These are phyloP conservation scores for Saturnispora hagleri DNA, from an alignment of 805 yeast genomes.

Conservation along the genomic window DNA sequence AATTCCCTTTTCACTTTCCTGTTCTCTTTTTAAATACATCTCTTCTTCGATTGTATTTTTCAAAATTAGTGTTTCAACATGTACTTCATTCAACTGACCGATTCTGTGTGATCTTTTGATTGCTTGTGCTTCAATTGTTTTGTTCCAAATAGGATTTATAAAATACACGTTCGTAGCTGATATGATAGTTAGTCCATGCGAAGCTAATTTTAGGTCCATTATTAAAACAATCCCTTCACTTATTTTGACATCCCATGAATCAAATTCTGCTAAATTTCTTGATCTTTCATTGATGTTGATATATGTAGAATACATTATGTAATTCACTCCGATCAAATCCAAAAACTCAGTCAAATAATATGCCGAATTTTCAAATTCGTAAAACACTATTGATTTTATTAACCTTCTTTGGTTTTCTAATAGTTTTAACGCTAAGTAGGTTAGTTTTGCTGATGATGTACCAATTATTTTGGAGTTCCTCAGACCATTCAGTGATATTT, in stretches of 20 bases:
- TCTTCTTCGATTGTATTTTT: conserved; percentile 60
- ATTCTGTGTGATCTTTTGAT: conserved; percentile 71
- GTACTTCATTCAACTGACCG: conserved; percentile 55
- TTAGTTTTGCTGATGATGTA: conserved; percentile 53
- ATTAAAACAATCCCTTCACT: conserved; percentile 46
- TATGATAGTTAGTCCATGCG: conserved; percentile 62
- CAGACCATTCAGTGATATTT: conserved; percentile 13
- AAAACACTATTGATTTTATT: conserved; percentile 53
- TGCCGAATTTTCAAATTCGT: conserved; percentile 65
- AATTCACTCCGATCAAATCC: conserved; percentile 51
- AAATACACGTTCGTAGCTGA: conserved; percentile 63
- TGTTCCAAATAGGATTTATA: conserved; percentile 64
- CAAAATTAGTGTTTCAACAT: conserved; percentile 59
- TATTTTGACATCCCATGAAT: conserved; percentile 25
- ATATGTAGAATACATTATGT: conserved; percentile 56
- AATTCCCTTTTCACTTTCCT: conserved; percentile 14
- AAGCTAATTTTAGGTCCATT: conserved; percentile 59
- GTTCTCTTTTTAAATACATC: conserved; percentile 37
- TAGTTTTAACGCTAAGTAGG: conserved; percentile 47
- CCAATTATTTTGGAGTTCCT: conserved; percentile 41
- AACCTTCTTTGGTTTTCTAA: conserved; percentile 40
- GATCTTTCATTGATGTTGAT: conserved; percentile 43
- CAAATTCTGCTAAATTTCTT: conserved; percentile 42
- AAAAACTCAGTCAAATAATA: conserved; percentile 56
- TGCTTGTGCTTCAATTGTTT: conserved; percentile 65